Evolutionary conservation across 768 basidiomycete species (phyloP).

Genomic region (Auricularia sp.): DNA sequence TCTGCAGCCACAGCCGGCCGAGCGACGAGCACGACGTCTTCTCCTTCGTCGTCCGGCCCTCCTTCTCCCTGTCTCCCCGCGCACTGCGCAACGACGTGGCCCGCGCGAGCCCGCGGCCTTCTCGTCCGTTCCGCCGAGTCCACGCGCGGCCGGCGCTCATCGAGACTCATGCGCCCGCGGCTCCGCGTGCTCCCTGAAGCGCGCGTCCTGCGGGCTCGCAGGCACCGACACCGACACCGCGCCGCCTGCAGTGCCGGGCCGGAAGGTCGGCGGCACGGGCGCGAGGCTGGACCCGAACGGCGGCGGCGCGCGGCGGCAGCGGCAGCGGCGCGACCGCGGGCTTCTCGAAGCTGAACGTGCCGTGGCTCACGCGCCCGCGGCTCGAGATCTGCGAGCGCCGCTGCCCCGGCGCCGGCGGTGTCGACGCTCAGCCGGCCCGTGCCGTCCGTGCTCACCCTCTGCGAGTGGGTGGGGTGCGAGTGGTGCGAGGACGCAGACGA

Average conservation of each 20-base stretch:
- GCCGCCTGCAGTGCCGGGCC: not conserved
- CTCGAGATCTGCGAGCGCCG: not conserved
- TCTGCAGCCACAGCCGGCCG: not conserved
- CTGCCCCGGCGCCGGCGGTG: not conserved
- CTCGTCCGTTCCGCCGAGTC: not conserved
- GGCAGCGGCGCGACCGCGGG: not conserved
- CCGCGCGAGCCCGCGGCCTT: not conserved
- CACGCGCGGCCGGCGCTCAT: not conserved
- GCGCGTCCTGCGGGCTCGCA: not conserved
- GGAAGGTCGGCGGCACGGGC: not conserved
- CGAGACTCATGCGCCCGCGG: not conserved
- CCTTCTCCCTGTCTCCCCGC: not conserved
- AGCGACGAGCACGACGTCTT: not conserved
- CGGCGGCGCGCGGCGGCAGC: not conserved
- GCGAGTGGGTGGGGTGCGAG: too few relatives aligned
- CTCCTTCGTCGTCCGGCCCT: not conserved
- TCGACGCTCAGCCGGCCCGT: not conserved
- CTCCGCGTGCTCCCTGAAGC: not conserved
- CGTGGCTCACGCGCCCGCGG: not conserved
- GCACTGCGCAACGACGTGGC: not conserved
- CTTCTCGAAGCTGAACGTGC: not conserved
- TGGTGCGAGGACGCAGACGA: not conserved
- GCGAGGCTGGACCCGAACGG: not conserved
- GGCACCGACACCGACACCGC: not conserved
- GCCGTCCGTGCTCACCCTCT: not conserved